Evolutionary conservation across 306 rosid genomes (phyloP).

Genomic region (Dicorynia guianensis): DNA sequence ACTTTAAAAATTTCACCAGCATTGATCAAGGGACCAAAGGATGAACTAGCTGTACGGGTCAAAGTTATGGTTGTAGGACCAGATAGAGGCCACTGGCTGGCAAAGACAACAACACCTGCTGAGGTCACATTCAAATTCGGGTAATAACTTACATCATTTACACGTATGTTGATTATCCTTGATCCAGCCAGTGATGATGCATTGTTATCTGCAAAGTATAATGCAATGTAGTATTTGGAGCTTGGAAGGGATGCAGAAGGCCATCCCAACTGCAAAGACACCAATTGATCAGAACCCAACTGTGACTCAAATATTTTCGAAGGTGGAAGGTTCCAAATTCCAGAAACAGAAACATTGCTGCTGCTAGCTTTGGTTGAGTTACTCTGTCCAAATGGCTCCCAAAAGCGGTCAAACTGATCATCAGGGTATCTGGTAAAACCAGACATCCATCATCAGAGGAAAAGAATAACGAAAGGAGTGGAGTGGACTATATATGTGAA

Average conservation of each 20-base stretch:
- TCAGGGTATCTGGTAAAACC: conserved; percentile 71
- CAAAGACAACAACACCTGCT: conserved; percentile 75
- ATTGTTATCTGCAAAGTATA: conserved; percentile 75
- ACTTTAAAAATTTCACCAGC: conserved; percentile 79
- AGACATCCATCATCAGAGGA: conserved; percentile 21
- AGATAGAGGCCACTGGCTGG: conserved; percentile 81
- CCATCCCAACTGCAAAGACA: conserved; percentile 70
- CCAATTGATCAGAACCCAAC: conserved; percentile 51
- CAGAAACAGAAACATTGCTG: conserved; percentile 66
- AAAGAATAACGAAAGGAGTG: neutral
- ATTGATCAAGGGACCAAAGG: conserved; percentile 74
- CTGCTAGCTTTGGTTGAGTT: conserved; percentile 48
- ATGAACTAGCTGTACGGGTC: conserved; percentile 65
- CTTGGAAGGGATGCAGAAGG: conserved; percentile 62
- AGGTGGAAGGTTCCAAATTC: conserved; percentile 92
- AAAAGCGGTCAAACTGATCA: conserved; percentile 81
- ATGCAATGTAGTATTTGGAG: conserved; percentile 69
- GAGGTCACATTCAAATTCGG: conserved; percentile 57
- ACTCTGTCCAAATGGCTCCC: conserved; percentile 65
- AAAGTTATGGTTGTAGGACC: conserved; percentile 70
- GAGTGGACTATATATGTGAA: neutral
- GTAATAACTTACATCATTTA: conserved; percentile 71
- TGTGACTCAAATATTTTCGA: conserved; percentile 64
- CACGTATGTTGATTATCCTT: conserved; percentile 62
- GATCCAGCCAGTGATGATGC: conserved; percentile 39